A percentile compares a stretch with the other conserved stretches of the same genome.
phyloP scores from a whole-genome alignment of 2,329 filamentous ascomycete genomes.

The Fusarium keratoplasticum region DNA sequence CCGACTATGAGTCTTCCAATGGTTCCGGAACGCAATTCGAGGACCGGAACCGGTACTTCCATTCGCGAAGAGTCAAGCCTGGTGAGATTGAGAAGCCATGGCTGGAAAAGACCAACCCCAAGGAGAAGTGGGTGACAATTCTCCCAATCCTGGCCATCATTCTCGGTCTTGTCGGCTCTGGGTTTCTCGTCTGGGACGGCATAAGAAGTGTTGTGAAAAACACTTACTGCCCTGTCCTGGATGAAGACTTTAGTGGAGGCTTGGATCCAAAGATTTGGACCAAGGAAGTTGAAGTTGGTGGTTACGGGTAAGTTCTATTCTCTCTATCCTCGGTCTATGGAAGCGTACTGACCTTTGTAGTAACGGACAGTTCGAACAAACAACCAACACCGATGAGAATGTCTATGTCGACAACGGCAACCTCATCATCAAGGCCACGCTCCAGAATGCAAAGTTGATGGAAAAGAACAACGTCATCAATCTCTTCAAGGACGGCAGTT shows the following conservation, averaged over 20 bases:
- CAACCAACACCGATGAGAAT: constrained; percentile 78
- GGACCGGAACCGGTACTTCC: constrained; percentile 71
- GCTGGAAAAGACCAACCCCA: constrained; percentile 77
- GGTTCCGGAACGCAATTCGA: constrained; percentile 51
- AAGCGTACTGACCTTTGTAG: constrained; percentile 53
- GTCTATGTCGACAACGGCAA: constrained; percentile 76
- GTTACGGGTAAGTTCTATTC: constrained; percentile 72
- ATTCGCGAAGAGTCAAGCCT: constrained; percentile 78
- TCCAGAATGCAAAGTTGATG: constrained; percentile 76
- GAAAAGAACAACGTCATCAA: constrained; percentile 76
- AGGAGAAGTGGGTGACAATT: constrained; percentile 89
- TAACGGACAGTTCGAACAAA: constrained; percentile 85
- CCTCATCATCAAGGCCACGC: constrained; percentile 81
- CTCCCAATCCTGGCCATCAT: constrained; percentile 79
- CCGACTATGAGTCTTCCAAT: constrained; percentile 59
- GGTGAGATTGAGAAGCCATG: constrained; percentile 82
- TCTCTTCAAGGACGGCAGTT: constrained; percentile 73
- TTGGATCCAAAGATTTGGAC: constrained; percentile 74
- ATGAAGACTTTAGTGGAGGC: constrained; percentile 72
- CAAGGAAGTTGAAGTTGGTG: constrained; percentile 79
- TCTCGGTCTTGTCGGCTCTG: constrained; percentile 75
- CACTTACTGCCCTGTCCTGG: constrained; percentile 76
- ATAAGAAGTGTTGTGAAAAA: constrained; percentile 77
- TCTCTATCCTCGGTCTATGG: too few species aligned
- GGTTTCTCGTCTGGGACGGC: constrained; percentile 81